A percentile compares a stretch with the other conserved stretches of the same genome.
These are phyloP conservation scores for Populus trichocarpa DNA, from an alignment of 441 rosid species.

Conservation along the genomic window DNA sequence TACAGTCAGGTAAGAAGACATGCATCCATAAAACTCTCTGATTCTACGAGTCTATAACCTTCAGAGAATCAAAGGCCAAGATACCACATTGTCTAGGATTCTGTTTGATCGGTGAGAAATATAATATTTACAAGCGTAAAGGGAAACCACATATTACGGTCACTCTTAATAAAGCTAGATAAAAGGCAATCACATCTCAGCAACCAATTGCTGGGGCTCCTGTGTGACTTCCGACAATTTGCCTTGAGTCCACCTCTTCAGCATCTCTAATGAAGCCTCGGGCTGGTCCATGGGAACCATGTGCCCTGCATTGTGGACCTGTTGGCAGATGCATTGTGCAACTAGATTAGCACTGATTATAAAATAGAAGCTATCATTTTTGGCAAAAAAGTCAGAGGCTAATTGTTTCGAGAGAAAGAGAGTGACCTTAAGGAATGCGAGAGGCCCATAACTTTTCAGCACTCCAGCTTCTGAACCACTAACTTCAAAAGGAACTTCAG, in stretches of 20 bases:
- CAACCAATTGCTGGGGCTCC: constrained; percentile 34
- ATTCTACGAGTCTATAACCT: neutral
- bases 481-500: constrained; percentile 64
- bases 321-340: constrained; percentile 19
- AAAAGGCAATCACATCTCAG: constrained; percentile 41
- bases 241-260: constrained; percentile 75
- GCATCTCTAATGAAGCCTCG: constrained; percentile 80
- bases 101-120: neutral
- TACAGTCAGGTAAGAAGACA: neutral
- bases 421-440: constrained; percentile 84
- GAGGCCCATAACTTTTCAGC: constrained; percentile 61
- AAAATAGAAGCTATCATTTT: neutral
- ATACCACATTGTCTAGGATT: neutral
- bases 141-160: neutral
- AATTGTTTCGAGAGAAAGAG: neutral
- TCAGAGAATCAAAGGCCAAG: neutral
- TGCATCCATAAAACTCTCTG: neutral
- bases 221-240: constrained; percentile 29
- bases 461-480: constrained; percentile 74
- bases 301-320: constrained; percentile 92
- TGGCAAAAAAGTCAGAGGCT: neutral
- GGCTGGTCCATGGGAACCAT: constrained; percentile 99
- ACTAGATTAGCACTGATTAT: constrained; percentile 10
- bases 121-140: constrained; percentile 12
- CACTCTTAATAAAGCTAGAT: neutral